Base-by-base conservation (phyloP, 1,139 yeast species). In the Kodamaea anthophila region DNA sequence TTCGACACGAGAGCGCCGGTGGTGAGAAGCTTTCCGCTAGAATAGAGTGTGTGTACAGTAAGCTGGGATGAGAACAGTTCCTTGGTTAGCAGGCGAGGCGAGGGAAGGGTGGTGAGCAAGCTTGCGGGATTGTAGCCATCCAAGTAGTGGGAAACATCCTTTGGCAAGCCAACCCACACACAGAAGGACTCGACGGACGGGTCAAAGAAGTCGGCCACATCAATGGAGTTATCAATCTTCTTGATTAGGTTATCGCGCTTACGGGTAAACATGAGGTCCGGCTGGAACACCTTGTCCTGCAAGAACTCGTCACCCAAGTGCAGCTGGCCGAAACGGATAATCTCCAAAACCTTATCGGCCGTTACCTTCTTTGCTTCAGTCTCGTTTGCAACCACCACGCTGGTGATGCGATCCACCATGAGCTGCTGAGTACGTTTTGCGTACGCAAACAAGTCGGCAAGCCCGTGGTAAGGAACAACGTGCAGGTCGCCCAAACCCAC, bases 181-280 rank as follows among this genome's bases (percentile, higher is more conserved):
- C 64, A 49, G 37, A 78, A 70, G 2, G 81, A 72, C 31, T 77
- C 82, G 40, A 74, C 49, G 1, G 81, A 70, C 2, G 87, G 87
- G 44, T 88, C 94, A 48, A 88, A 65, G 43, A 87, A 77, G 53
- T 91, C 97, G 11, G 65, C 35, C 3, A 83, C 32, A 10, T 78
- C 74, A 27, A 88, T 68, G 21, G 72, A 69, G 21, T 76, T 72
- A 37, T 70, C 64, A 26, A 88, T 60, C 29, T 72, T 65, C 41
- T 80, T 75, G 22, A 75, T 70, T 23, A 78, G 58, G 5, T 70
- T 54, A 45, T 91, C 96, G 26, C 70, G 72, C 34, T 70, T 69
- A 43, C 88, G 75, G 3, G 86, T 73, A 44, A 87, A 91, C 98
- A 91, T 91, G 29, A 82, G 69, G 15, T 77, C 81, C 10, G 84